A percentile compares a stretch with the other conserved stretches of the same genome.
Evolutionary conservation across 306 rosid species (phyloP).

Genomic region (Trifolium fragiferum): DNA sequence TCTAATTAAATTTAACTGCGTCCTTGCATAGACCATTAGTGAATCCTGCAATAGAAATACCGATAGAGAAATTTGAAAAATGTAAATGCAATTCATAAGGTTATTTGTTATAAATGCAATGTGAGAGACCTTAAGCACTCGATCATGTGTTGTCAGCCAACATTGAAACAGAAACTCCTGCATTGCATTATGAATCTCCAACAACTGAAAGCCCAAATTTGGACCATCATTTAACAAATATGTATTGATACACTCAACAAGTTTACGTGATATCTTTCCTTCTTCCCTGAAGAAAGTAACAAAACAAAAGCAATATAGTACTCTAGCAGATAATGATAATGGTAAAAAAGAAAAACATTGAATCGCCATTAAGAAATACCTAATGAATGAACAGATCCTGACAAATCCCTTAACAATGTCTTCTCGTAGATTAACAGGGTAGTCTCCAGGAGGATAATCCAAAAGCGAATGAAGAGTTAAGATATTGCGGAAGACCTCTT

Average conservation of each 20-base stretch:
- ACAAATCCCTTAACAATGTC: conserved; percentile 66
- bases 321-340: conserved; percentile 34
- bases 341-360: neutral
- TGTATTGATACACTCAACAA: conserved; percentile 84
- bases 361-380: conserved; percentile 57
- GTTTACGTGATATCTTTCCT: conserved; percentile 84
- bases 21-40: conserved; percentile 71
- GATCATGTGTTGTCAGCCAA: conserved; percentile 90
- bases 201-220: conserved; percentile 64
- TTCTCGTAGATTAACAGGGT: conserved; percentile 66
- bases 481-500: conserved; percentile 84
- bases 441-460: conserved; percentile 90
- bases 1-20: conserved; percentile 73
- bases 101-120: conserved; percentile 35
- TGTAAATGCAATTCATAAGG: conserved; percentile 7
- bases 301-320: conserved; percentile 37
- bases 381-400: conserved; percentile 62
- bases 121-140: conserved; percentile 73
- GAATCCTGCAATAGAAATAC: conserved; percentile 69
- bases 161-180: conserved; percentile 79
- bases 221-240: conserved; percentile 92
- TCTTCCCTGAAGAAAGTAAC: conserved; percentile 69
- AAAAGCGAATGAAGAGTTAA: conserved; percentile 81
- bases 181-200: conserved; percentile 76
- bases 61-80: conserved; percentile 2